Evolutionary conservation across 208 protist species (phyloP), one percentile per base, ranked within the genome.

Genomic region (Leishmania turanica): DNA sequence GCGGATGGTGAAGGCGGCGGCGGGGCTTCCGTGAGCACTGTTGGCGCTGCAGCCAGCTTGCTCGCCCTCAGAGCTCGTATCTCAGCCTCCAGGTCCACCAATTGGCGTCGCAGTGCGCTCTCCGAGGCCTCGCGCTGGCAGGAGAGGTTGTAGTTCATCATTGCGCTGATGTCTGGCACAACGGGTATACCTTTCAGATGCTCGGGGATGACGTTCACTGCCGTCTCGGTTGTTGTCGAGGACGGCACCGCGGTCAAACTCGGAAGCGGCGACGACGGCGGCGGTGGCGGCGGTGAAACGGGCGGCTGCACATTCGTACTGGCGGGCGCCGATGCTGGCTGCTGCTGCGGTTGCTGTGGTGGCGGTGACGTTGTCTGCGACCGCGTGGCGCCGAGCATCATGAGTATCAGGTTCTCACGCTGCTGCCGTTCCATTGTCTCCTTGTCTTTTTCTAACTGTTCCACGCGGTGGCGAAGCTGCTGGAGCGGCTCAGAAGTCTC

Each of bases 91-190:
- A 95, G 82, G 34, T 95, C 87, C 17, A 82, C 58, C 70, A 97
- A 81, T 78, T 95, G 92, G 27, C 88, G 87, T 34, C 90, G 66
- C 85, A 97, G 78, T 21, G 91, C 87, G 77, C 90, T 91, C 81
- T 95, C 90, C 21, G 83, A 77, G 49, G 81, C 78, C 80, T 96
- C 91, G 27, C 89, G 89, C 82, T 95, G 91, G 40, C 90, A 82
- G 8, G 92, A 86, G 37, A 85, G 68, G 81, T 97, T 95, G 91
- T 97, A 97, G 69, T 84, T 85, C 86, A 88, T 87, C 75, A 93
- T 80, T 8, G 90, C 91, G 27, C 78, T 89, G n/a, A 94, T 58
- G 83, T 97, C 93, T 15, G 93, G 93, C 66, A 97, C 88, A 45
- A 97, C 83, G 15, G 93, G 93, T 45, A 97, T 77, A 31, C 91